phyloP scores from a whole-genome alignment of 2,329 filamentous ascomycete species.

The Elsinoe perseae region DNA sequence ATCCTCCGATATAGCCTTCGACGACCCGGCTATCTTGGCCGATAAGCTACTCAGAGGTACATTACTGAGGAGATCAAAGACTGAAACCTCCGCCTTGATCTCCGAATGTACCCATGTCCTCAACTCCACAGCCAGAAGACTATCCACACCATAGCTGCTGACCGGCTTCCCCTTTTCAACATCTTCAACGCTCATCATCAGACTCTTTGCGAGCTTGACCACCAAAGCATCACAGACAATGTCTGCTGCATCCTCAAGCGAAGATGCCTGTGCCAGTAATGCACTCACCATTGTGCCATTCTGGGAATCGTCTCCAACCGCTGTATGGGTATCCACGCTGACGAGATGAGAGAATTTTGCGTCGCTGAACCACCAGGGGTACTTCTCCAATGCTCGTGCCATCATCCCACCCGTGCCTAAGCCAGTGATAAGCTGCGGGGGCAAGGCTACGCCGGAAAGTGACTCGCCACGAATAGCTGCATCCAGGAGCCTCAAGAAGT shows the following conservation, averaged over 20 bases:
- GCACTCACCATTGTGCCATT: not conserved
- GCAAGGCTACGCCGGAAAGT: not conserved
- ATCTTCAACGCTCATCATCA: conserved; percentile 12
- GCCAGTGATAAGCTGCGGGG: conserved; percentile 12
- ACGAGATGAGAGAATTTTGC: not conserved
- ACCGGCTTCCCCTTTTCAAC: conserved; percentile 9
- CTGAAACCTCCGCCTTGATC: not conserved
- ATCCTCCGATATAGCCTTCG: not conserved
- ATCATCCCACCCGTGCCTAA: conserved; percentile 10
- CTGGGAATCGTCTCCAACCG: not conserved
- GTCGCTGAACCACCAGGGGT: not conserved
- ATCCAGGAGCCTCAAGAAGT: not conserved
- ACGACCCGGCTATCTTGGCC: not conserved
- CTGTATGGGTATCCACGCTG: conserved; percentile 4
- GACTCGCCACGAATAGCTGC: not conserved
- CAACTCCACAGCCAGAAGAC: conserved; percentile 18
- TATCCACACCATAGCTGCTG: conserved; percentile 17
- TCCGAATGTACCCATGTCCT: conserved; percentile 11
- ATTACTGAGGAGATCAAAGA: not conserved
- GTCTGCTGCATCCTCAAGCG: not conserved
- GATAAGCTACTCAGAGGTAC: not conserved
- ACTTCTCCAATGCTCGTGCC: not conserved
- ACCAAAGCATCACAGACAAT: conserved; percentile 6
- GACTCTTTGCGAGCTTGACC: conserved; percentile 7
- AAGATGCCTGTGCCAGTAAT: not conserved